Conservation (phyloP, 2,329 filamentous ascomycete genomes). For the Rhynchosporium secalis region DNA sequence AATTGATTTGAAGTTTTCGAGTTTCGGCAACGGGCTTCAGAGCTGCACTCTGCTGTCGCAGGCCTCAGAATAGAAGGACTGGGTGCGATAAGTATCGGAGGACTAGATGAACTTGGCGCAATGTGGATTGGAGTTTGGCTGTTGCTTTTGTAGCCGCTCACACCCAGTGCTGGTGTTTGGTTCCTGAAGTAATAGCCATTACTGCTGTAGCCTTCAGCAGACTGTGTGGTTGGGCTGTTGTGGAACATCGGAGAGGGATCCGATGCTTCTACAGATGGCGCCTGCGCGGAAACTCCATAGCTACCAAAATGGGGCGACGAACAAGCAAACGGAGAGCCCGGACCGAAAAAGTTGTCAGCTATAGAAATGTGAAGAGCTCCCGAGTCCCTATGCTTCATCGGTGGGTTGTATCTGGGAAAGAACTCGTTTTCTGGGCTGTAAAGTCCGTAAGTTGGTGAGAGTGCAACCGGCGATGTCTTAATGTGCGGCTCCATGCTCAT, state of each 20-base stretch:
- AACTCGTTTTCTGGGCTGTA: slow-evolving; percentile 28
- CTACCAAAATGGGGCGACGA: slow-evolving; percentile 31
- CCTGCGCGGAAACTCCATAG: slow-evolving; percentile 33
- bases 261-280: slow-evolving; percentile 23
- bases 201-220: slow-evolving; percentile 25
- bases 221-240: slow-evolving; percentile 26
- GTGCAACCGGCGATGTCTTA: slow-evolving; percentile 26
- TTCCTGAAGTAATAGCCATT: slow-evolving; percentile 19
- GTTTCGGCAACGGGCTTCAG: slow-evolving; percentile 26
- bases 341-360: slow-evolving; percentile 27
- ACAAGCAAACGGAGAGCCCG: slow-evolving; percentile 22
- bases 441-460: slow-evolving; percentile 9
- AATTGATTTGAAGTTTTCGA: slow-evolving; percentile 32
- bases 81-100: slow-evolving; percentile 30
- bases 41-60: slow-evolving; percentile 20
- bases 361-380: slow-evolving; percentile 24
- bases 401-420: slow-evolving; percentile 22
- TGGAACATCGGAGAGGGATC: slow-evolving; percentile 28
- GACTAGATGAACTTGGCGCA: slow-evolving; percentile 2
- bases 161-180: slow-evolving; percentile 7
- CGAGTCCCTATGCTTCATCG: slow-evolving; percentile 34
- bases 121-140: slow-evolving; percentile 26
- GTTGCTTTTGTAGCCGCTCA: not conserved
- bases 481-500: slow-evolving; percentile 23
- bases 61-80: slow-evolving; percentile 27